Base-by-base conservation (phyloP, 495 filamentous ascomycete species). In the Tetracladium setigerum region DNA sequence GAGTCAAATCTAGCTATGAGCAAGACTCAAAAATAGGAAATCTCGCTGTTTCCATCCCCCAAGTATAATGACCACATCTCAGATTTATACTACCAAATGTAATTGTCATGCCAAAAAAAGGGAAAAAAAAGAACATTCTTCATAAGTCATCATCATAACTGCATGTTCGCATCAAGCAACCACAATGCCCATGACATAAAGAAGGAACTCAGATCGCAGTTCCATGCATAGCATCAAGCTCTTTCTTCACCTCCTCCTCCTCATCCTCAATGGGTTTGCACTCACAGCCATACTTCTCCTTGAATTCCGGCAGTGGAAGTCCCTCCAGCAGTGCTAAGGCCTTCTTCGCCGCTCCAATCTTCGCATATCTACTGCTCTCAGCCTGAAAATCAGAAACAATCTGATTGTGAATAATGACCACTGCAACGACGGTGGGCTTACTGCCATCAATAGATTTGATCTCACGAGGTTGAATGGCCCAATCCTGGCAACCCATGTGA, bases 341-440 rank as follows among this genome's bases (percentile, higher is more conserved):
- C 41, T 72, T 73, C 54, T 84, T 77, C 38, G 85, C 83, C 3
- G 83, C 89, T 34, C 73, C 79, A 13, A 87, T 61, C 61, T 87
- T 90, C 0, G 86, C 88, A 65, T 84, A 79, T 43, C 83, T 73
- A 1, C 74, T 71, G 41, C 79, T 87, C 7, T 68, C 73, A 0
- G 79, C 78, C 32, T 69, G 67, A 0, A 74, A 81, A 44, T 84
- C 70, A 0, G 79, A 80, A 30, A 88, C 58, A 40, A 87, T 70
- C 34, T 75, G 54, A 35, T 78, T 74, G 57, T 98, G 92, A 6
- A 97, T 74, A 58, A 91, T 69, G 15, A 96, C 73, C 3, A 78
- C 87, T 1, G 86, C 84, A 4, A 90, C 67, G 12, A 89, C 68
- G 13, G 11, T 44, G 16, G 50, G 48, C 35, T 51, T 47, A 24